Conservation (phyloP, 345 rosid genomes). For the Syzygium oleosum region DNA sequence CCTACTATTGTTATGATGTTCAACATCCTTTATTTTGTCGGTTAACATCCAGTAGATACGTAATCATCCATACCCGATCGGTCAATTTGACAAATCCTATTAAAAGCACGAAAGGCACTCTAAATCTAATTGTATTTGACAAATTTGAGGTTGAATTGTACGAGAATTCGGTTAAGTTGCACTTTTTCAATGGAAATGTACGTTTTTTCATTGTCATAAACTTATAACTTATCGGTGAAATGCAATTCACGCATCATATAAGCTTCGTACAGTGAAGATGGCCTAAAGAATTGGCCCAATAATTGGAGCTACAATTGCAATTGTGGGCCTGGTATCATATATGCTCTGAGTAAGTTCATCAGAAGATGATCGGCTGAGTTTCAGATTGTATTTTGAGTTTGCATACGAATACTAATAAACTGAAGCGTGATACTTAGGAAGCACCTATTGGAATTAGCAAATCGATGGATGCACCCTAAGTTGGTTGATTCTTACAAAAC, state of each 20-base stretch:
- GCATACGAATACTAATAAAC: too few relatives aligned
- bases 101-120: background rate
- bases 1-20: background rate
- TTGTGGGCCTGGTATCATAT: background rate
- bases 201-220: background rate
- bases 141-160: background rate
- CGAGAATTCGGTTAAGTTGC: background rate
- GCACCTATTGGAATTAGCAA: background rate
- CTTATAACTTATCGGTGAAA: background rate
- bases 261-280: background rate
- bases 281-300: background rate
- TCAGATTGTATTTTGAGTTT: background rate
- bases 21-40: background rate
- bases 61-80: background rate
- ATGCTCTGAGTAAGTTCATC: background rate
- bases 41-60: background rate
- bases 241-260: background rate
- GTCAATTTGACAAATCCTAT: background rate
- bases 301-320: background rate
- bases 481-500: background rate
- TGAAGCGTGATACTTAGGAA: too few relatives aligned
- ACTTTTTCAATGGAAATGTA: background rate
- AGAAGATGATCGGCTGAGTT: background rate
- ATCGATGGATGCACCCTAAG: background rate
- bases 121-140: background rate